phyloP scores from a whole-genome alignment of 2,329 filamentous ascomycete genomes.

The Dactylella cylindrospora region DNA sequence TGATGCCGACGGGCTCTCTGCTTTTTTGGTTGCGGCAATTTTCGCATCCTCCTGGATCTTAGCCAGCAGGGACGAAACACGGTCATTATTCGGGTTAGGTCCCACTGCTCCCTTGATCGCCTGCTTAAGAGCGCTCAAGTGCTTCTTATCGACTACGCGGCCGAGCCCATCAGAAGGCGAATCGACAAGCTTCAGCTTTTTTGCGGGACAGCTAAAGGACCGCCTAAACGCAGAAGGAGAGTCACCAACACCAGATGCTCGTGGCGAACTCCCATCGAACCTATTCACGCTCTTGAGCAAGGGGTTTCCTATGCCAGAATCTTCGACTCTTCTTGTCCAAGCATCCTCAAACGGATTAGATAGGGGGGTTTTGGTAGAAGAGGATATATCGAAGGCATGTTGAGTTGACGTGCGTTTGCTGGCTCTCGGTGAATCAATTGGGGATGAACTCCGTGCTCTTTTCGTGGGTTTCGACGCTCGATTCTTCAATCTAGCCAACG shows the following conservation, averaged over 20 bases:
- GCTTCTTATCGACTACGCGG: conserved; percentile 58
- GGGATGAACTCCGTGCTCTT: conserved; percentile 72
- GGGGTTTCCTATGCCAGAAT: conserved; percentile 11
- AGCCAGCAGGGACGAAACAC: conserved; percentile 46
- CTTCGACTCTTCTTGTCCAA: conserved; percentile 63
- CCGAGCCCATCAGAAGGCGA: background rate
- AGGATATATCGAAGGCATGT: conserved; percentile 60
- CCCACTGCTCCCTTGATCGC: conserved; percentile 21
- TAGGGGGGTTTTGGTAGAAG: conserved; percentile 61
- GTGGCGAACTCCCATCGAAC: conserved; percentile 36
- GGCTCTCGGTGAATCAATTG: conserved; percentile 65
- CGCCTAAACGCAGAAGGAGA: conserved; percentile 47
- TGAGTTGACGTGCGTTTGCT: conserved; percentile 59
- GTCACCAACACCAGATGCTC: conserved; percentile 10
- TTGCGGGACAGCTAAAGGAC: conserved; percentile 46
- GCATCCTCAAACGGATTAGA: conserved; percentile 72
- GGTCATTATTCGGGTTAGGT: conserved; percentile 25
- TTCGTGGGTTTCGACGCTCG: conserved; percentile 56
- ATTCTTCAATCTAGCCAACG: conserved; percentile 55
- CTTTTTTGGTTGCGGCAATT: conserved; percentile 25
- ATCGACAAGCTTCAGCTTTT: conserved; percentile 21
- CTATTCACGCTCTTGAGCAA: conserved; percentile 20
- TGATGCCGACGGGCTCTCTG: conserved; percentile 14
- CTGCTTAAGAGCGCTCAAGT: conserved; percentile 63
- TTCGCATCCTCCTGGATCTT: conserved; percentile 46